Evolutionary conservation across 495 filamentous ascomycete species (phyloP).

Genomic region (Penicillium canescens): DNA sequence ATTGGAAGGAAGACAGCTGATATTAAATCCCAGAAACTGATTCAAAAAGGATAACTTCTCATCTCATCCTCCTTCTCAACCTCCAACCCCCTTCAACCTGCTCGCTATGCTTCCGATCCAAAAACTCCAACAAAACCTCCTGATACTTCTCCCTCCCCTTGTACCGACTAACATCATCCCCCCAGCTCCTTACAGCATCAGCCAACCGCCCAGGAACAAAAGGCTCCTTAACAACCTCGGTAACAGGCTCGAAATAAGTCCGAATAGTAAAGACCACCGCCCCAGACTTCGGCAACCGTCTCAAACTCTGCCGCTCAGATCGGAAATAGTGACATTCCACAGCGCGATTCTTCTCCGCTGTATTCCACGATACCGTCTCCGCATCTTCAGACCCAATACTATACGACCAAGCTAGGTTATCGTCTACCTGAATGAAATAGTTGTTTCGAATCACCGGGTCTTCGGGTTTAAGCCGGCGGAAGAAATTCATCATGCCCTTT

Average conservation of each 20-base stretch:
- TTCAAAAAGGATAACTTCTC: constrained; percentile 48
- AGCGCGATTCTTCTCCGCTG: constrained; percentile 73
- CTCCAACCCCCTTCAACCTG: constrained; percentile 69
- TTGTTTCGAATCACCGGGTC: constrained; percentile 67
- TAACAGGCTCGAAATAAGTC: constrained; percentile 75
- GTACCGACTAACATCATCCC: constrained; percentile 78
- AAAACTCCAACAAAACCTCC: constrained; percentile 77
- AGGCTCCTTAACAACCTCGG: constrained; percentile 63
- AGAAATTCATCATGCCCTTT: constrained; percentile 82
- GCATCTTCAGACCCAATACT: constrained; percentile 77
- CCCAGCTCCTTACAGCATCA: constrained; percentile 79
- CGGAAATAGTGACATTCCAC: constrained; percentile 78
- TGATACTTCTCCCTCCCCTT: constrained; percentile 81
- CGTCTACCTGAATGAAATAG: constrained; percentile 81
- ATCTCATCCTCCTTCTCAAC: constrained; percentile 60
- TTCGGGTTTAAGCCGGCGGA: constrained; percentile 63
- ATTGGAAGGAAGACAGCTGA: too few species aligned
- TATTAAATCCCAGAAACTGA: neutral
- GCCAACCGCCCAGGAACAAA: constrained; percentile 73
- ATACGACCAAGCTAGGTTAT: constrained; percentile 66
- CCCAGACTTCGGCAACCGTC: constrained; percentile 70
- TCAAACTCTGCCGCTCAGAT: constrained; percentile 75
- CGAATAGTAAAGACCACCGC: constrained; percentile 80
- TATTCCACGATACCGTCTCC: constrained; percentile 66
- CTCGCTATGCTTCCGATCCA: constrained; percentile 77